Conservation (phyloP, 169 alveolate species). For the Plasmodium fragile region DNA sequence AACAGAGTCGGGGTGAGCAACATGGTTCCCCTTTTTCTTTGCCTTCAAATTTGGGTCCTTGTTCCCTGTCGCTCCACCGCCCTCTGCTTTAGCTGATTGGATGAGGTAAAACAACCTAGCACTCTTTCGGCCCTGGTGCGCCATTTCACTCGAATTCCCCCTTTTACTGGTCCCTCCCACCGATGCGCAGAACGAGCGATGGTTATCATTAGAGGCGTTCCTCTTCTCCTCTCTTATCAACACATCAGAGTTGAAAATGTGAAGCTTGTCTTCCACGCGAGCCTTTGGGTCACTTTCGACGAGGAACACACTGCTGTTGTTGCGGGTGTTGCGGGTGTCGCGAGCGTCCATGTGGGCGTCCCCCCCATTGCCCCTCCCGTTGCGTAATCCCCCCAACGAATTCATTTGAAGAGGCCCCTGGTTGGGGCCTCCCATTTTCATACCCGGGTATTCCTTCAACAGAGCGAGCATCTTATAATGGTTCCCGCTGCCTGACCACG, state of each 20-base stretch:
- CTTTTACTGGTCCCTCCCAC: background rate
- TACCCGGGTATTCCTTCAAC: background rate
- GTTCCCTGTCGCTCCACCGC: background rate
- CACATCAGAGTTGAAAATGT: background rate
- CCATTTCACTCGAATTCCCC: background rate
- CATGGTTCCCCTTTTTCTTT: background rate
- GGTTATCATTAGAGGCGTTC: background rate
- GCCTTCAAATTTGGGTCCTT: background rate
- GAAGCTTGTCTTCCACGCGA: background rate
- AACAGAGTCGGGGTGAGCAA: background rate
- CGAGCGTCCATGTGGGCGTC: background rate
- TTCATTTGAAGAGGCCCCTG: background rate
- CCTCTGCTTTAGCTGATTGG: background rate
- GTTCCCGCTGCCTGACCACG: background rate
- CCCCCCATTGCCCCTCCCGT: background rate
- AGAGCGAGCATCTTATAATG: conserved; percentile 20
- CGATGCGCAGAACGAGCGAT: background rate
- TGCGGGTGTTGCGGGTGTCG: too few relatives aligned
- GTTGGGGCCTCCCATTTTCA: background rate
- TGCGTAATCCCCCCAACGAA: background rate
- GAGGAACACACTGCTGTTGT: background rate
- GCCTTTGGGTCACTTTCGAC: background rate
- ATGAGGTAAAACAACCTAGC: conserved; percentile 30
- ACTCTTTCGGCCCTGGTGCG: background rate
- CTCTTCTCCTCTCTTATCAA: background rate